These are phyloP conservation scores for Penicillium roqueforti DNA, from an alignment of 495 filamentous ascomycete genomes.

Conservation along the genomic window DNA sequence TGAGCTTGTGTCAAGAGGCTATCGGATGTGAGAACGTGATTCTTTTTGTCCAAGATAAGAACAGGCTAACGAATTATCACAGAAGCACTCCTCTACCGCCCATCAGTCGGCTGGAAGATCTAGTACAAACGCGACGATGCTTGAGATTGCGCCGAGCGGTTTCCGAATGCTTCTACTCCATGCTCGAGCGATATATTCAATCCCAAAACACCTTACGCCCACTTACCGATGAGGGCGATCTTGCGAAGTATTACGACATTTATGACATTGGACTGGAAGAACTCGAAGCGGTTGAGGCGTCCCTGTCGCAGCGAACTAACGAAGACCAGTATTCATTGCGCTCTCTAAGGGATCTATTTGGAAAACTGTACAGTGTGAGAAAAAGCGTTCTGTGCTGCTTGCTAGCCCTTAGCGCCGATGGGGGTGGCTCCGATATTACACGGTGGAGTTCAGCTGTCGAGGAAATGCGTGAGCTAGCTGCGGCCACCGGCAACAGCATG, in stretches of 20 bases:
- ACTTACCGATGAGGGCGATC: conserved; percentile 69
- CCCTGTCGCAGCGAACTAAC: conserved; percentile 55
- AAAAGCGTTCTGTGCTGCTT: conserved; percentile 83
- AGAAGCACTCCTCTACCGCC: conserved; percentile 85
- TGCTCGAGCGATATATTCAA: conserved; percentile 65
- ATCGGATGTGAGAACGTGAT: conserved; percentile 64
- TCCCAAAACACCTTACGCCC: conserved; percentile 62
- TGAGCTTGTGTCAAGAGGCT: conserved; percentile 90
- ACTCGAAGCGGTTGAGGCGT: conserved; percentile 59
- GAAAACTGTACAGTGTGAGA: conserved; percentile 72
- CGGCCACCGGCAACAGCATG: conserved; percentile 49
- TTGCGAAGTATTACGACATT: conserved; percentile 87
- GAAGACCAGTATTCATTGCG: conserved; percentile 78
- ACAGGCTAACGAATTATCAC: neutral
- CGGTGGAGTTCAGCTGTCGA: conserved; percentile 78
- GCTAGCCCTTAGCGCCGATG: conserved; percentile 81
- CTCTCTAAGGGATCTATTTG: conserved; percentile 70
- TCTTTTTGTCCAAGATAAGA: neutral
- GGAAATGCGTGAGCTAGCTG: conserved; percentile 61
- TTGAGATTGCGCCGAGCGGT: conserved; percentile 70
- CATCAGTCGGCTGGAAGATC: conserved; percentile 75
- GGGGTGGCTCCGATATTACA: conserved; percentile 70
- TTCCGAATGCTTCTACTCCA: conserved; percentile 59
- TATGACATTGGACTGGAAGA: conserved; percentile 85
- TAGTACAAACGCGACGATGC: conserved; percentile 73